Evolutionary conservation across 2,329 filamentous ascomycete species (phyloP).

Genomic region (Fusarium tjaetaba): DNA sequence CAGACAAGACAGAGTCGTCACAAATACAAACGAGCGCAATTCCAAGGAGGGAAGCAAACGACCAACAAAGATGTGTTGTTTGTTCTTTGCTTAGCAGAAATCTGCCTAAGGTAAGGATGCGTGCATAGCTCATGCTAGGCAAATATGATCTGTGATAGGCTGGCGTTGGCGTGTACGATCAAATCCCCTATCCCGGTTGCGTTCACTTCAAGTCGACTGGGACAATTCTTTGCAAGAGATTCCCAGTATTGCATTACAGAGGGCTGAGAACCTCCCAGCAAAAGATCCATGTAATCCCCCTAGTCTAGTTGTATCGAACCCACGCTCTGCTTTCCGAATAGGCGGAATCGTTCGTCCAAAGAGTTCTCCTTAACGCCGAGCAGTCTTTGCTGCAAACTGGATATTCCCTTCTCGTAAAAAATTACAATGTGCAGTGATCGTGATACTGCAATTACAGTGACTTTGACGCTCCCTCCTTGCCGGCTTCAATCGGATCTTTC

Average conservation of each 20-base stretch:
- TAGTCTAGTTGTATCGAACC: constrained; percentile 5
- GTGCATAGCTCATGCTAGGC: not conserved
- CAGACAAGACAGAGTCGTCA: not conserved
- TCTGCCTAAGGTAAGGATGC: not conserved
- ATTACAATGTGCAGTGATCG: constrained; percentile 19
- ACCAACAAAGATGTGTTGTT: not conserved
- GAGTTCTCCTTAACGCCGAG: constrained; percentile 34
- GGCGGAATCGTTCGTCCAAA: constrained; percentile 9
- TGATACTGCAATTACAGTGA: constrained; percentile 24
- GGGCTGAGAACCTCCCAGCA: not conserved
- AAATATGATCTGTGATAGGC: not conserved
- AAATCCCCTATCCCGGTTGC: not conserved
- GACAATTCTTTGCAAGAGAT: not conserved
- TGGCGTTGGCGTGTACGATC: not conserved
- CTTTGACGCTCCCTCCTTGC: constrained; percentile 26
- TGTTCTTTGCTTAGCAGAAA: not conserved
- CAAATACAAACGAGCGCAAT: not conserved
- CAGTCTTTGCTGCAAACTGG: constrained; percentile 24
- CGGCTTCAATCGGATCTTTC: constrained; percentile 15
- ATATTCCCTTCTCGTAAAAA: constrained; percentile 14
- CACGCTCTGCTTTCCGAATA: constrained; percentile 2
- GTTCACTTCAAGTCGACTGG: not conserved
- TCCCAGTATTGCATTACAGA: not conserved
- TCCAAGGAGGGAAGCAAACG: not conserved
- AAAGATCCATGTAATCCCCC: not conserved